Conservation (phyloP, 2,329 filamentous ascomycete genomes). For the Colletotrichum endophyticum region DNA sequence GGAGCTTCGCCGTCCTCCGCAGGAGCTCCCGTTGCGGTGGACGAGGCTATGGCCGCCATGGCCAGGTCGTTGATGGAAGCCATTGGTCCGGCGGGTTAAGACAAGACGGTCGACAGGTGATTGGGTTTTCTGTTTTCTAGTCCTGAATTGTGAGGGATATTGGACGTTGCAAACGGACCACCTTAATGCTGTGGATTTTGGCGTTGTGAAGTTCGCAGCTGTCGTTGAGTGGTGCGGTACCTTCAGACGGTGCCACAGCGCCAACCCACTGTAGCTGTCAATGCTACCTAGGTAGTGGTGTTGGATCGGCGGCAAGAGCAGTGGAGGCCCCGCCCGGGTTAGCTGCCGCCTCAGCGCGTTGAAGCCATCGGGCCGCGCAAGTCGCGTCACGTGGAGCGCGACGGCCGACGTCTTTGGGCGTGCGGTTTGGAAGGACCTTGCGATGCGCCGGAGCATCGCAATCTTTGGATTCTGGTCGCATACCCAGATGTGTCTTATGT, state of each 20-base stretch:
- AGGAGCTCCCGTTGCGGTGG: conserved; percentile 25
- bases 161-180: background rate
- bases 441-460: background rate
- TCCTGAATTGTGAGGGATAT: background rate
- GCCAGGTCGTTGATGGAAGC: conserved; percentile 56
- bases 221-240: background rate
- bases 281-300: background rate
- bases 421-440: background rate
- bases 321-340: background rate
- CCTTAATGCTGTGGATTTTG: background rate
- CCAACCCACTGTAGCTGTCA: background rate
- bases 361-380: background rate
- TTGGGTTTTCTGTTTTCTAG: background rate
- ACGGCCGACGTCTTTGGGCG: background rate
- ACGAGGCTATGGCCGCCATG: conserved; percentile 50
- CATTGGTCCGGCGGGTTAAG: conserved; percentile 29
- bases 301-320: background rate
- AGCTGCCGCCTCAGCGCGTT: background rate
- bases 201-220: background rate
- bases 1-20: background rate
- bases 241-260: background rate
- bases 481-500: background rate
- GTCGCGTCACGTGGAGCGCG: conserved; percentile 8
- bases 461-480: background rate
- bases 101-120: background rate